Percentiles rank a stretch among this genome's conserved stretches.
Evolutionary conservation across 768 basidiomycete species (phyloP).

Genomic region (Boletus tylopilopsis): DNA sequence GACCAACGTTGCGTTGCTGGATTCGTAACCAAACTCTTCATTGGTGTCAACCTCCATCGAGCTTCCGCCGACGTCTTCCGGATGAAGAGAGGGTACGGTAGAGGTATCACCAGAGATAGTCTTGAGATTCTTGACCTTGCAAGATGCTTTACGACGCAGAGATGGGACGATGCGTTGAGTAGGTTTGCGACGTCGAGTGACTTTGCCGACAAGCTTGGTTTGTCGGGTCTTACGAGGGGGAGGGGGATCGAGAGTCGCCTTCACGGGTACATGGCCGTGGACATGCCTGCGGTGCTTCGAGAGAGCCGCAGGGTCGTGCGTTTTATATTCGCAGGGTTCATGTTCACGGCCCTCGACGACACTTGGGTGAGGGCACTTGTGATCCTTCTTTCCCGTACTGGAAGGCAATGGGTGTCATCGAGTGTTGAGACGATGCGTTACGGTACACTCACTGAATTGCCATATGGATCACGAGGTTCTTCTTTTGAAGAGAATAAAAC

Average conservation of each 20-base stretch:
- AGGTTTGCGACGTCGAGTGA: not conserved
- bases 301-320: conserved; percentile 24
- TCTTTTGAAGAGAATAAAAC: conserved; percentile 19
- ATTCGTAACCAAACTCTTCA: not conserved
- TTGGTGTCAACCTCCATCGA: not conserved
- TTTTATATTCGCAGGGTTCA: conserved; percentile 21
- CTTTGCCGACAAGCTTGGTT: not conserved
- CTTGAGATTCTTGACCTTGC: not conserved
- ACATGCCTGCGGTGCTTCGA: conserved; percentile 22
- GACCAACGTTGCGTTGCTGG: not conserved
- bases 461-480: conserved; percentile 18
- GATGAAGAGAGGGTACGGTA: not conserved
- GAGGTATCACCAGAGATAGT: not conserved
- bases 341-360: not conserved
- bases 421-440: too few relatives aligned
- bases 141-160: not conserved
- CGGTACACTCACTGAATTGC: conserved; percentile 14
- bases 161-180: not conserved
- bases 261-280: conserved; percentile 25
- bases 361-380: conserved; percentile 13
- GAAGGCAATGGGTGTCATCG: not conserved
- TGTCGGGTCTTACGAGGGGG: not conserved
- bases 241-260: too few relatives aligned
- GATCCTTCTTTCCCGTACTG: conserved; percentile 22
- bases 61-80: not conserved